Percentiles rank a stretch among this genome's conserved stretches.
Conservation (phyloP, 441 rosid species). For the Geranium incanum region DNA sequence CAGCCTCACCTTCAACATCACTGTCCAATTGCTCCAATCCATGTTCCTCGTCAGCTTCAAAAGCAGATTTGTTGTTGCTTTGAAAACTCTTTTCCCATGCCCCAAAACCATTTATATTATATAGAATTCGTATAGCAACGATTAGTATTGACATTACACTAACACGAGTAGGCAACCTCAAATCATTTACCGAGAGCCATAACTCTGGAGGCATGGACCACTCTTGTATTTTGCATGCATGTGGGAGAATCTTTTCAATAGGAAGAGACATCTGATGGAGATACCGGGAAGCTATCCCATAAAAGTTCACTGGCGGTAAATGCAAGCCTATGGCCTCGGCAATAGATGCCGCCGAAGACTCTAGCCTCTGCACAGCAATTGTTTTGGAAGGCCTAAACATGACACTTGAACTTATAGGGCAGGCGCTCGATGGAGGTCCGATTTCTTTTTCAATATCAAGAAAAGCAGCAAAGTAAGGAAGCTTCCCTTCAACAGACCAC, state of each 20-base stretch:
- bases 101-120: conserved; percentile 55
- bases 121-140: conserved; percentile 50
- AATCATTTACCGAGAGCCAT: conserved; percentile 51
- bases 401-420: conserved; percentile 41
- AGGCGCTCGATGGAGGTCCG: conserved; percentile 38
- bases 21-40: conserved; percentile 17
- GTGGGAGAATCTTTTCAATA: conserved; percentile 39
- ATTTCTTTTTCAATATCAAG: conserved; percentile 46
- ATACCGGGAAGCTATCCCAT: conserved; percentile 48
- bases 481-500: conserved; percentile 63
- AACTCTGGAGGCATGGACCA: conserved; percentile 77
- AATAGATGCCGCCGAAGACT: conserved; percentile 48
- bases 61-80: conserved; percentile 7
- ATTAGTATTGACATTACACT: conserved; percentile 55
- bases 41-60: conserved; percentile 14
- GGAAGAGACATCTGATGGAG: conserved; percentile 48
- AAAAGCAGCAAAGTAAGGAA: conserved; percentile 59
- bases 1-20: conserved; percentile 14
- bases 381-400: conserved; percentile 56
- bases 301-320: conserved; percentile 58
- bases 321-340: conserved; percentile 45
- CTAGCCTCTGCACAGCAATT: conserved; percentile 47
- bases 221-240: conserved; percentile 46
- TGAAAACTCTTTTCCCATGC: conserved; percentile 54
- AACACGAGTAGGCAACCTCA: conserved; percentile 56